These are phyloP conservation scores for Cylindrotheca fusiformis DNA, from an alignment of 108 stramenopile genomes.

Conservation along the genomic window DNA sequence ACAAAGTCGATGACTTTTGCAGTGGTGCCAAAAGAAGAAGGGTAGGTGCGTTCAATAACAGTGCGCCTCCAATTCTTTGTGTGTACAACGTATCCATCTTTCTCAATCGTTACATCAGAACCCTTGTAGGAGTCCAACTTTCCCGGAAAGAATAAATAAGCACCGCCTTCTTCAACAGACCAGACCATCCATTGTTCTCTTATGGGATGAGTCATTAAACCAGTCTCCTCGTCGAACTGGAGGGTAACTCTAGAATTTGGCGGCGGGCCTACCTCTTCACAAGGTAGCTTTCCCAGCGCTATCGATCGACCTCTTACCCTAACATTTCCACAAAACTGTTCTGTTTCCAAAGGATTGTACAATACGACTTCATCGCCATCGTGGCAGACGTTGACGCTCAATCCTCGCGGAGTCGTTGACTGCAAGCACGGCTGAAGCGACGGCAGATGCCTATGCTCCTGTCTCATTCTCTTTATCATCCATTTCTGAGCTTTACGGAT, in stretches of 20 bases:
- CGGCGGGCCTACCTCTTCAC: slow-evolving; percentile 36
- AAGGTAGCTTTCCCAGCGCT: slow-evolving; percentile 31
- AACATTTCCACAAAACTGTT: slow-evolving; percentile 45
- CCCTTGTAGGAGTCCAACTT: slow-evolving; percentile 21
- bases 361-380: slow-evolving; percentile 20
- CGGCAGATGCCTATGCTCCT: background rate
- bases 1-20: slow-evolving; percentile 52
- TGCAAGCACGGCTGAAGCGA: slow-evolving; percentile 35
- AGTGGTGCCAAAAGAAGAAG: slow-evolving; percentile 6
- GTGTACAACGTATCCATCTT: slow-evolving; percentile 37
- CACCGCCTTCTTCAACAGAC: slow-evolving; percentile 53
- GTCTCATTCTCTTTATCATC: slow-evolving; percentile 17
- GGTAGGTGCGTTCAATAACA: slow-evolving; percentile 33
- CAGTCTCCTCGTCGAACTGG: slow-evolving; percentile 41
- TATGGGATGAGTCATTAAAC: slow-evolving; percentile 49
- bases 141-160: slow-evolving; percentile 64
- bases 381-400: slow-evolving; percentile 42
- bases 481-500: slow-evolving; percentile 34
- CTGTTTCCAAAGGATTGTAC: slow-evolving; percentile 49
- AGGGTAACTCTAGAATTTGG: slow-evolving; percentile 16
- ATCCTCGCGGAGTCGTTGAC: slow-evolving; percentile 34
- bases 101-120: slow-evolving; percentile 18
- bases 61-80: slow-evolving; percentile 53
- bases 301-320: slow-evolving; percentile 22
- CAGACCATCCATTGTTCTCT: slow-evolving; percentile 65